Conservation (phyloP, 176 grass and related monocot genomes). For the Aegilops bicornis region DNA sequence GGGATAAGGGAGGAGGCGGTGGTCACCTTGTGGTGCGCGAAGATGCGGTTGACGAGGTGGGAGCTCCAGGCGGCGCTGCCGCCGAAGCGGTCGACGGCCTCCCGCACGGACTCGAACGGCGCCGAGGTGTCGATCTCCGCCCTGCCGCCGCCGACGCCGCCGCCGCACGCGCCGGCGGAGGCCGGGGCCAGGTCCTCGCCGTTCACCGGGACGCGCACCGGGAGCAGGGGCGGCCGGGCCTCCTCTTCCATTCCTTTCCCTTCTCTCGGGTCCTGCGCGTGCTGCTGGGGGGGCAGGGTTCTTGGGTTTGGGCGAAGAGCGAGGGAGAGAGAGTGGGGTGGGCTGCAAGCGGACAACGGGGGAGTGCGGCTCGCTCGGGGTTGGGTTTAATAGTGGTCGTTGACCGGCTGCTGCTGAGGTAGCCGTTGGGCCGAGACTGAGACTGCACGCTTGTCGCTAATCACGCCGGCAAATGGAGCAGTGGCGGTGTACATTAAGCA, state of each 20-base stretch:
- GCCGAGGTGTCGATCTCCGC: slow-evolving; percentile 88
- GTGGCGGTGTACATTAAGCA: background rate
- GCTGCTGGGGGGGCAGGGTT: background rate
- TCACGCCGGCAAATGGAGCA: background rate
- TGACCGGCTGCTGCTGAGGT: background rate
- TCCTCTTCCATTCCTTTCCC: background rate
- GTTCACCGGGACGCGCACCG: slow-evolving; percentile 24
- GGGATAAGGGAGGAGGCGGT: background rate
- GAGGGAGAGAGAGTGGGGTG: slow-evolving; percentile 3
- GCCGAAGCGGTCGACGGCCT: slow-evolving; percentile 84
- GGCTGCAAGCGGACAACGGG: background rate
- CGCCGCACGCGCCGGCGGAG: background rate
- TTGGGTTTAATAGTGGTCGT: background rate
- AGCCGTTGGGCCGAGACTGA: slow-evolving; percentile 16
- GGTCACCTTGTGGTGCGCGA: slow-evolving; percentile 33
- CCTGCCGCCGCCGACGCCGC: slow-evolving; percentile 24
- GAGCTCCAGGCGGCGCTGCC: slow-evolving; percentile 78
- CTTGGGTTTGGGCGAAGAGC: background rate
- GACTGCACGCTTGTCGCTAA: background rate
- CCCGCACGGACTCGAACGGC: slow-evolving; percentile 81
- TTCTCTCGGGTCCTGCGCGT: slow-evolving; percentile 25
- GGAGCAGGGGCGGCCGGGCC: background rate
- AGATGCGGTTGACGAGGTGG: slow-evolving; percentile 42
- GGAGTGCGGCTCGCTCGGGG: no score
- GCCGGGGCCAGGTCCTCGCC: background rate